Conservation (phyloP, 2,329 filamentous ascomycete genomes). For the Phyllosticta ampelicida region DNA sequence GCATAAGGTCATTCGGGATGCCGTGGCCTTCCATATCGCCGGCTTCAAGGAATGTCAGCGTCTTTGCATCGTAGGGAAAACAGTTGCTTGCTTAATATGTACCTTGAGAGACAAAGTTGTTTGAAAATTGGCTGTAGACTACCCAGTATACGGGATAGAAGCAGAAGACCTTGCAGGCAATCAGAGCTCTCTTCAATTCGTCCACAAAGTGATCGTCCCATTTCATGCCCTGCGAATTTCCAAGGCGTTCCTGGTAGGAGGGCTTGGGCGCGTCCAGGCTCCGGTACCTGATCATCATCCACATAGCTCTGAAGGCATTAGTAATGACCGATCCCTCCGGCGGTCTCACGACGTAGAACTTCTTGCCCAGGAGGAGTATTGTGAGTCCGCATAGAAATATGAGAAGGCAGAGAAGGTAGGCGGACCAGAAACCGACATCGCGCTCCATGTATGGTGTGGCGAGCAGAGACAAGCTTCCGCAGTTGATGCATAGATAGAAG, state of each 20-base stretch:
- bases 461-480: constrained; percentile 57
- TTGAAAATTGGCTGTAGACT: constrained; percentile 31
- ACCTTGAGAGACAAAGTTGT: constrained; percentile 36
- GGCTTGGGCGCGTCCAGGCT: constrained; percentile 56
- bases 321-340: constrained; percentile 29
- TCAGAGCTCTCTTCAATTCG: constrained; percentile 55
- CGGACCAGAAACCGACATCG: constrained; percentile 60
- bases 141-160: constrained; percentile 40
- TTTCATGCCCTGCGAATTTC: constrained; percentile 34
- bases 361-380: constrained; percentile 33
- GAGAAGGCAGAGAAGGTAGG: constrained; percentile 51
- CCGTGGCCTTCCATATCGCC: constrained; percentile 35
- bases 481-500: constrained; percentile 64
- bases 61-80: background rate
- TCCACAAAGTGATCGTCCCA: constrained; percentile 66
- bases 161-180: constrained; percentile 58
- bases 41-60: constrained; percentile 13
- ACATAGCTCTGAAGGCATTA: constrained; percentile 41
- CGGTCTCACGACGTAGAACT: constrained; percentile 29
- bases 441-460: constrained; percentile 62
- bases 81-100: background rate
- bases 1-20: constrained; percentile 39
- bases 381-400: constrained; percentile 56
- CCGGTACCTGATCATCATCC: constrained; percentile 43
- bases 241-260: constrained; percentile 48